phyloP scores from a whole-genome alignment of 768 basidiomycete genomes.

The Gelatoporia subvermispora region DNA sequence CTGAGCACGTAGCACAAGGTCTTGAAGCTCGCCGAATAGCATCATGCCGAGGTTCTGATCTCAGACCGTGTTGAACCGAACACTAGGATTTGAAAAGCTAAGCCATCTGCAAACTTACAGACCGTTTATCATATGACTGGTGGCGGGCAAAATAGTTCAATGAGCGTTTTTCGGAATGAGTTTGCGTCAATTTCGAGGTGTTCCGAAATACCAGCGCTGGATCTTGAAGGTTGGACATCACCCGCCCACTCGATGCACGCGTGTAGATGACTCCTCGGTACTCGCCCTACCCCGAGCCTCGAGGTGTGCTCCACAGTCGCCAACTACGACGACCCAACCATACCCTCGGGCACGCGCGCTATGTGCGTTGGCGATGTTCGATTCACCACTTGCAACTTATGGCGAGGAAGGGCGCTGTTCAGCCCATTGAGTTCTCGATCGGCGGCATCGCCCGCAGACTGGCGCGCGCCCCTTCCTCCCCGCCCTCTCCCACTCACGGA shows the following conservation, averaged over 20 bases:
- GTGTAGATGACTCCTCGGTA: too few species aligned
- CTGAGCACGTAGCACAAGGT: too few species aligned
- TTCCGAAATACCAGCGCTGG: slow-evolving; percentile 26
- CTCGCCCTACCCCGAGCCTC: slow-evolving; percentile 81
- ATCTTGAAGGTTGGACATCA: too few species aligned
- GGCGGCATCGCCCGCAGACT: too few species aligned
- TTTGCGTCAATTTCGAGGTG: slow-evolving; percentile 22
- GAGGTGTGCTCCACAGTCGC: slow-evolving; percentile 77
- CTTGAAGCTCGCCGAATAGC: slow-evolving; percentile 38
- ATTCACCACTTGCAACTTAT: too few species aligned
- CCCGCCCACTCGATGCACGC: too few species aligned
- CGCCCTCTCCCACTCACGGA: neutral
- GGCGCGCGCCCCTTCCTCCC: too few species aligned
- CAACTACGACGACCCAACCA: slow-evolving; percentile 63
- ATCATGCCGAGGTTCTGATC: slow-evolving; percentile 36
- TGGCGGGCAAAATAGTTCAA: slow-evolving; percentile 29
- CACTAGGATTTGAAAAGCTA: neutral
- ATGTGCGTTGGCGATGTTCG: too few species aligned
- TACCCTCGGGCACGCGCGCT: slow-evolving; percentile 65
- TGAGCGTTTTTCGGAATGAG: slow-evolving; percentile 26
- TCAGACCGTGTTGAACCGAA: slow-evolving; percentile 36
- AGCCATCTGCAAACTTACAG: slow-evolving; percentile 31
- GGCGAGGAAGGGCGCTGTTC: too few species aligned
- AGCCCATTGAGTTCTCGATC: too few species aligned
- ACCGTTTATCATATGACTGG: slow-evolving; percentile 12